Base-by-base conservation (phyloP, 2,329 filamentous ascomycete species). In the Daldinia sp. region DNA sequence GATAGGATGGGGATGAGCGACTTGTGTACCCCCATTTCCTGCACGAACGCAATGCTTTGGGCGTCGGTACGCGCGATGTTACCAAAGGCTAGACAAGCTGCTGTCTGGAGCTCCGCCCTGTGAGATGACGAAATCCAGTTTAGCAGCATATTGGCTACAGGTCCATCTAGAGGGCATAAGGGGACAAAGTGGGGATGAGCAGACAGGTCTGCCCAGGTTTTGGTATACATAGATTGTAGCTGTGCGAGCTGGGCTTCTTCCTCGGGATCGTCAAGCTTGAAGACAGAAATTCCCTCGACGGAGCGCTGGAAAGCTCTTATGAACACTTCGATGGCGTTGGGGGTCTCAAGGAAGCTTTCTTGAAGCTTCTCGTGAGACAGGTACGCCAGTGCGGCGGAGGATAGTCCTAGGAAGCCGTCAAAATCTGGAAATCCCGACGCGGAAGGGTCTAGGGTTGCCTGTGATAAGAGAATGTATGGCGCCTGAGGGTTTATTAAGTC, bases 11-110 rank as follows among this genome's bases (percentile, higher is more conserved):
- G 58, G 47, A 82, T 71, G 1, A 89, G 76, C 0, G 82, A 79
- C 7, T 71, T 68, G 66, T 82, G 79, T 6, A 79, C 70, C 58
- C 81, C 78, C 3, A 78, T 78, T 1, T 77, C 59, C 17, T 79
- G 72, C 1, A 89, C 82, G 32, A 89, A 81, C 32, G 80, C 75
- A 8, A 76, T 75, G 60, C 84, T 86, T 2, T 80, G 75, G 39
- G 79, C 80, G 68, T 90, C 87, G 1, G 83, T 86, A 35, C 87
- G 84, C 4, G 84, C 83, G 34, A 90, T 74, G 70, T 90, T 90
- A 32, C 87, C 87, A 1, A 90, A 77, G 13, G 83, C 81, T 3
- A 90, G 80, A 64, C 86, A 89, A 1, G 85, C 86, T 3, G 85
- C 84, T 1, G 84, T 79, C 71, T 84, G 84, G 2, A 89, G 79